phyloP scores from a whole-genome alignment of 176 grass and related monocot species.

The Alopecurus myosuroides region DNA sequence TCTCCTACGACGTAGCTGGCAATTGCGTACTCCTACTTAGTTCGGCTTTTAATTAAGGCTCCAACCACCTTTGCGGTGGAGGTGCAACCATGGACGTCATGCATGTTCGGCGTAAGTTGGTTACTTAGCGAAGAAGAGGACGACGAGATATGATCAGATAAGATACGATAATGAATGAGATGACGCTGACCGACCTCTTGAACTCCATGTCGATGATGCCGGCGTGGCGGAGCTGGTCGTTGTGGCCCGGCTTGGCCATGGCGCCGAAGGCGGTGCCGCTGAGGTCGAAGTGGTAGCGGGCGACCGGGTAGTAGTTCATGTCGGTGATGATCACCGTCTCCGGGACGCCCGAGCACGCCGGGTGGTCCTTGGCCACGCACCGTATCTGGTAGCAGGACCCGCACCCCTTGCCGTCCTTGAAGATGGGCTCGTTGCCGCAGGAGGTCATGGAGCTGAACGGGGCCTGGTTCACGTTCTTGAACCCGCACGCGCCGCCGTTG shows the following conservation, averaged over 20 bases:
- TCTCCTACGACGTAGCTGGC: neutral
- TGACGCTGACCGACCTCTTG: neutral
- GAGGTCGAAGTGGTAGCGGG: constrained; percentile 59
- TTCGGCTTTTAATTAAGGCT: neutral
- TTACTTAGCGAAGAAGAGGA: neutral
- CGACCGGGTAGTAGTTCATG: constrained; percentile 61
- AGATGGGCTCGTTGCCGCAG: constrained; percentile 38
- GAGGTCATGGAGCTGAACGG: constrained; percentile 47
- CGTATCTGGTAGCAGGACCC: constrained; percentile 40
- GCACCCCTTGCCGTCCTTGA: constrained; percentile 49
- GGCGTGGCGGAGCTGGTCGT: constrained; percentile 44
- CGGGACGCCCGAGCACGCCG: constrained; percentile 43
- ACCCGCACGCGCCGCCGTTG: constrained; percentile 37
- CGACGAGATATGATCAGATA: no score
- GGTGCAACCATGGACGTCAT: neutral
- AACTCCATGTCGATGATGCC: constrained; percentile 52
- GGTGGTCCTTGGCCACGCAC: constrained; percentile 14
- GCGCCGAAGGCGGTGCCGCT: constrained; percentile 53
- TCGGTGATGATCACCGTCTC: constrained; percentile 56
- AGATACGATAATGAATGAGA: neutral
- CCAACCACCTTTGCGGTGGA: neutral
- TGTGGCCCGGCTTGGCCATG: constrained; percentile 33
- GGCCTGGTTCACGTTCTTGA: constrained; percentile 24
- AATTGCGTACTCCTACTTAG: no score
- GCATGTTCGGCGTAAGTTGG: neutral